phyloP scores from a whole-genome alignment of 228 moss, liverwort and hornwort genomes.

The Sphagnum fallax region DNA sequence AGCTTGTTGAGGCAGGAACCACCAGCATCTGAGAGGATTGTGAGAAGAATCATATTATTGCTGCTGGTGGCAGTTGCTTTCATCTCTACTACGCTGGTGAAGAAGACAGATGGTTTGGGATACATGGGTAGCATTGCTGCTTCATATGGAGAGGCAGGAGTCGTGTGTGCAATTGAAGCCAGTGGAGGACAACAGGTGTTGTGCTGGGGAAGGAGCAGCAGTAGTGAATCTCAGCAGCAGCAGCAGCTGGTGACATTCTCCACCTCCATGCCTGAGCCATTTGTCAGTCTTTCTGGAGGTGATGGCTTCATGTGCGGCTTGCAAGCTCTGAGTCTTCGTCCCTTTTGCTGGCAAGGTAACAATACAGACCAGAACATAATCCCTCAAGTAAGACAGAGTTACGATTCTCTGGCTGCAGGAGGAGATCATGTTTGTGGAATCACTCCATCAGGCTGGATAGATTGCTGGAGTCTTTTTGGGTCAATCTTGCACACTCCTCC shows the following conservation, averaged over 20 bases:
- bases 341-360: constrained; percentile 50
- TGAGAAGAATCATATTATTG: no score
- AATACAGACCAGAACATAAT: constrained; percentile 25
- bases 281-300: constrained; percentile 44
- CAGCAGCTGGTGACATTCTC: constrained; percentile 17
- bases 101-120: constrained; percentile 19
- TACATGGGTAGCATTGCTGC: constrained; percentile 54
- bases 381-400: constrained; percentile 13
- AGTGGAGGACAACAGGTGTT: constrained; percentile 44
- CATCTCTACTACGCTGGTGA: neutral
- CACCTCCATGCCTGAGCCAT: constrained; percentile 28
- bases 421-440: constrained; percentile 38
- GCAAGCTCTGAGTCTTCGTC: constrained; percentile 11
- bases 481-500: constrained; percentile 4
- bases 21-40: no score
- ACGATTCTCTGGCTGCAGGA: constrained; percentile 35
- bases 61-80: no score
- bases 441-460: constrained; percentile 5
- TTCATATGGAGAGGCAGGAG: constrained; percentile 32
- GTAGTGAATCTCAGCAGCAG: neutral
- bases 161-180: constrained; percentile 57
- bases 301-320: constrained; percentile 45
- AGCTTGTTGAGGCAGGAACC: no score
- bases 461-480: constrained; percentile 40
- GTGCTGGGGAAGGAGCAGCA: constrained; percentile 46